Conservation (phyloP, 2,329 filamentous ascomycete species). For the Botrytis tulipae region DNA sequence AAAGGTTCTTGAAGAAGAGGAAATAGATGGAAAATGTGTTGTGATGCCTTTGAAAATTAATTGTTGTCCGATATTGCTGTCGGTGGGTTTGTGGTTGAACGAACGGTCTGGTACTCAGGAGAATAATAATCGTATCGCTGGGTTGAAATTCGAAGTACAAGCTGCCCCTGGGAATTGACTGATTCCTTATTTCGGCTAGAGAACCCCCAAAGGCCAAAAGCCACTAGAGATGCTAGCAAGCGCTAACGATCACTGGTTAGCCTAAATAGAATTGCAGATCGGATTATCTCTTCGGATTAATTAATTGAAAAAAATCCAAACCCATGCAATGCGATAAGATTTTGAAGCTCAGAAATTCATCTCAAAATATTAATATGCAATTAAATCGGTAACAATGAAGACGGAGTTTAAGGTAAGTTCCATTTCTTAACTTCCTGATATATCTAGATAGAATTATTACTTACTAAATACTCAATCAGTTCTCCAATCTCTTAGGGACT, state of each 20-base stretch:
- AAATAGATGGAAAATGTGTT: not conserved
- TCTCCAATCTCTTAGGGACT: slow-evolving; percentile 96
- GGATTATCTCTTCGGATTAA: slow-evolving; percentile 24
- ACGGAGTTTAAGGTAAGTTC: slow-evolving; percentile 87
- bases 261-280: not conserved
- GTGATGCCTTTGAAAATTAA: slow-evolving; percentile 5
- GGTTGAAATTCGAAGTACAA: slow-evolving; percentile 21
- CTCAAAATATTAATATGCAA: slow-evolving; percentile 27
- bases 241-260: not conserved
- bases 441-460: not conserved
- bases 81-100: slow-evolving; percentile 9
- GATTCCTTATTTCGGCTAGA: slow-evolving; percentile 20
- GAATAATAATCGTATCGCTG: slow-evolving; percentile 9
- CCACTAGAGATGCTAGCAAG: not conserved
- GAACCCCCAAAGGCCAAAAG: slow-evolving; percentile 13
- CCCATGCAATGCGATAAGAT: slow-evolving; percentile 20
- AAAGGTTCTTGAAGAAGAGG: not conserved
- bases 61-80: slow-evolving; percentile 14
- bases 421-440: not conserved
- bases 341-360: slow-evolving; percentile 11
- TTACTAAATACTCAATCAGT: slow-evolving; percentile 56
- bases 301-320: slow-evolving; percentile 19
- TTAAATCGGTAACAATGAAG: slow-evolving; percentile 70
- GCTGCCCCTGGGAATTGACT: slow-evolving; percentile 19
- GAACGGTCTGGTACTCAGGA: slow-evolving; percentile 16